These are phyloP conservation scores for Flaveria robusta DNA, from an alignment of 129 eudicot genomes.

Conservation along the genomic window DNA sequence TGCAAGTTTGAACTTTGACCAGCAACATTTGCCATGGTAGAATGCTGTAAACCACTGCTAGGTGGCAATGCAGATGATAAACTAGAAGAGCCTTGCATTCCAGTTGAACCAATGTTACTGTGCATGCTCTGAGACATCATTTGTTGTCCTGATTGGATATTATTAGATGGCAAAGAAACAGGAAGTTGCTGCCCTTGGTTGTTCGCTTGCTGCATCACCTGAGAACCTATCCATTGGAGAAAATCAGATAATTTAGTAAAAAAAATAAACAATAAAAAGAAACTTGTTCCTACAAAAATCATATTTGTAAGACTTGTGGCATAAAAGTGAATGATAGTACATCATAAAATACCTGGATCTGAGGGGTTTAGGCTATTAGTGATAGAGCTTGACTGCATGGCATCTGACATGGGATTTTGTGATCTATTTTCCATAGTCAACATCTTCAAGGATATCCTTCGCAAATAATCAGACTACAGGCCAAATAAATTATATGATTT, in stretches of 20 bases:
- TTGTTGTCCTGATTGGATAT: constrained; percentile 50
- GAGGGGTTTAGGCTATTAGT: constrained; percentile 46
- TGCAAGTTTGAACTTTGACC: constrained; percentile 75
- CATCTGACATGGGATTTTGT: constrained; percentile 55
- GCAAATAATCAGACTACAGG: constrained; percentile 76
- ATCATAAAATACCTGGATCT: constrained; percentile 56
- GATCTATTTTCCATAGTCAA: constrained; percentile 72
- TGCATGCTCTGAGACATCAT: constrained; percentile 50
- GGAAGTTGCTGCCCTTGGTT: constrained; percentile 60
- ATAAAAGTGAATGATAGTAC: not conserved
- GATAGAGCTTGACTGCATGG: constrained; percentile 52
- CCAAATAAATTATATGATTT: constrained; percentile 2
- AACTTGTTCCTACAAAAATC: not conserved
- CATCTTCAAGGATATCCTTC: constrained; percentile 81
- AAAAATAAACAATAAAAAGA: not conserved
- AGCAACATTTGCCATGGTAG: constrained; percentile 59
- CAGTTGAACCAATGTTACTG: constrained; percentile 52
- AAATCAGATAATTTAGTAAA: not conserved
- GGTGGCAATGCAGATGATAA: constrained; percentile 60
- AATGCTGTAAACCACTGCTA: constrained; percentile 60
- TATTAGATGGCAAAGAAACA: constrained; percentile 42
- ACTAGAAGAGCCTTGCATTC: constrained; percentile 64
- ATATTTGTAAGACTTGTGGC: not conserved
- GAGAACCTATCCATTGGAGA: constrained; percentile 41
- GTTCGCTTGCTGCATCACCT: constrained; percentile 52